Evolutionary conservation across 129 eudicot species (phyloP).

Genomic region (Oenanthe sinensis): DNA sequence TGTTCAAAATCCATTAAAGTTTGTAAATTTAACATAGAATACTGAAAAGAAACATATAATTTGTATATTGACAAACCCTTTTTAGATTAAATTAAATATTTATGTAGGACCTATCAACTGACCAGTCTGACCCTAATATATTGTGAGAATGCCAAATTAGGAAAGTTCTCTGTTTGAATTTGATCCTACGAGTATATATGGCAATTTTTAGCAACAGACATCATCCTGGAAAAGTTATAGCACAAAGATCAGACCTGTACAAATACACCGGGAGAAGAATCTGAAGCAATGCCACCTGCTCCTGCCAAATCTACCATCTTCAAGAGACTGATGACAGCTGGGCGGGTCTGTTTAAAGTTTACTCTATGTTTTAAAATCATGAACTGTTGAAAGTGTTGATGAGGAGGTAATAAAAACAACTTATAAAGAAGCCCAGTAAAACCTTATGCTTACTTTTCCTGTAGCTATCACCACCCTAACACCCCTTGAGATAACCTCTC

Average conservation of each 20-base stretch:
- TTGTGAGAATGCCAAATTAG: background rate
- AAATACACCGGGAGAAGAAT: constrained; percentile 81
- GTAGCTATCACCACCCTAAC: constrained; percentile 86
- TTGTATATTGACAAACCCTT: background rate
- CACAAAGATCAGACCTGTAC: constrained; percentile 50
- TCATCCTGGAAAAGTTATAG: background rate
- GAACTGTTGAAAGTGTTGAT: background rate
- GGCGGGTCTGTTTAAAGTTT: constrained; percentile 53
- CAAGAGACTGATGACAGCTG: constrained; percentile 58
- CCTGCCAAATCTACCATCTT: constrained; percentile 77
- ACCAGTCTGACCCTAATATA: background rate
- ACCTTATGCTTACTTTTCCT: constrained; percentile 62
- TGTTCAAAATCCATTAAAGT: background rate
- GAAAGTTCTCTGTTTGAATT: background rate
- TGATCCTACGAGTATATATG: background rate
- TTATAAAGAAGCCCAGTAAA: constrained; percentile 2
- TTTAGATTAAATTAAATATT: background rate
- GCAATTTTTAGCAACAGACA: background rate
- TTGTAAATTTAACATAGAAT: background rate
- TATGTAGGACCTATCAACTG: background rate
- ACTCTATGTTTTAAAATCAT: constrained; percentile 6
- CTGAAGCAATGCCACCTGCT: constrained; percentile 70
- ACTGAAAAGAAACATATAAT: background rate
- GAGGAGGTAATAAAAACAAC: constrained; percentile 4
- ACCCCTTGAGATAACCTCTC: constrained; percentile 82